phyloP scores from a whole-genome alignment of 352 stramenopile genomes.

The Pythium dissotocum region DNA sequence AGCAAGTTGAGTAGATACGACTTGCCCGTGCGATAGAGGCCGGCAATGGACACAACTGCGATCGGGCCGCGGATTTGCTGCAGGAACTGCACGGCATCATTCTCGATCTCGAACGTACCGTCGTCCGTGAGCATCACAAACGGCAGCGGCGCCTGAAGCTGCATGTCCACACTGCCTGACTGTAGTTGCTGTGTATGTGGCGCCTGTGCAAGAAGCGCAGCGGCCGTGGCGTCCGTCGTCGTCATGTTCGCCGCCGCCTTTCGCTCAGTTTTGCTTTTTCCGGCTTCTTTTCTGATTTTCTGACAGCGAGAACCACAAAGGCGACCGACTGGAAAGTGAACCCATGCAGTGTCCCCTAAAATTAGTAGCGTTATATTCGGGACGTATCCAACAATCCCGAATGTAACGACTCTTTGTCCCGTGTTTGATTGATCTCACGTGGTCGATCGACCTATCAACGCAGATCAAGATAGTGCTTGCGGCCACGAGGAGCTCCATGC shows the following conservation, averaged over 20 bases:
- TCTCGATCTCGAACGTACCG: constrained; percentile 58
- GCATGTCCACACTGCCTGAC: neutral
- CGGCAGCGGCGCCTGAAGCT: constrained; percentile 43
- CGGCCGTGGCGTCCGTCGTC: constrained; percentile 9
- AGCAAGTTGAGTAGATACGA: constrained; percentile 90
- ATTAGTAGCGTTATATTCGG: constrained; percentile 4
- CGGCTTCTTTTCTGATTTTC: neutral
- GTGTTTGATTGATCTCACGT: neutral
- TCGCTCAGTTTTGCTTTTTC: neutral
- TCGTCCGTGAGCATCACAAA: constrained; percentile 77
- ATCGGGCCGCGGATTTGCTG: constrained; percentile 58
- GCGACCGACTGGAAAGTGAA: constrained; percentile 13
- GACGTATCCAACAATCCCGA: neutral
- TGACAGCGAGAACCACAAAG: constrained; percentile 3
- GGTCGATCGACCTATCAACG: neutral
- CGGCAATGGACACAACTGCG: constrained; percentile 83
- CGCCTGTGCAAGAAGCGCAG: neutral
- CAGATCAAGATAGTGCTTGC: constrained; percentile 5
- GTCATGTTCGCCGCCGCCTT: constrained; percentile 3
- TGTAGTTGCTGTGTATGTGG: neutral
- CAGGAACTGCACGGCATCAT: constrained; percentile 63
- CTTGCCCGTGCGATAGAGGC: constrained; percentile 90
- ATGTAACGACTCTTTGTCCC: neutral
- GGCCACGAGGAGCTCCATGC: constrained; percentile 3
- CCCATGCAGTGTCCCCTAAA: constrained; percentile 22